A percentile compares a stretch with the other conserved stretches of the same genome.
Conservation (phyloP, 2,329 filamentous ascomycete genomes). For the Nemania sp. region DNA sequence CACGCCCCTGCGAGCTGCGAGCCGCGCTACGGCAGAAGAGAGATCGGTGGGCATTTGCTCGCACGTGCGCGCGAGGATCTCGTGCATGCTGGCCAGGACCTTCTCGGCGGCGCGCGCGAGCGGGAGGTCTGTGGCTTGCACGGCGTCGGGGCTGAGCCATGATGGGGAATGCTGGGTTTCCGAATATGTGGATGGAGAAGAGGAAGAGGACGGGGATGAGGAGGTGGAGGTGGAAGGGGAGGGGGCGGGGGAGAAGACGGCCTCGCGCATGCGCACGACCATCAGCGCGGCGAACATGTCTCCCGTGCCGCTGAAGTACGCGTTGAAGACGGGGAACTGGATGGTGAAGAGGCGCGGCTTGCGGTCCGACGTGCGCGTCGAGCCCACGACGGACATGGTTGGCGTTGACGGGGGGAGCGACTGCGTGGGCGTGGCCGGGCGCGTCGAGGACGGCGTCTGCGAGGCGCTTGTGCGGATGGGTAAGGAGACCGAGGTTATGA, state of each 20-base stretch:
- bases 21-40: constrained; percentile 47
- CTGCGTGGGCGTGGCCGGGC: constrained; percentile 40
- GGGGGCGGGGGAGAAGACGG: constrained; percentile 49
- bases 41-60: constrained; percentile 61
- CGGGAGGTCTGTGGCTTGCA: constrained; percentile 71
- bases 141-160: constrained; percentile 78
- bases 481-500: constrained; percentile 88
- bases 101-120: constrained; percentile 82
- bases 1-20: constrained; percentile 28
- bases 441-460: constrained; percentile 69
- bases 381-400: constrained; percentile 68
- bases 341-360: constrained; percentile 84
- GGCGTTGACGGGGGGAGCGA: constrained; percentile 48
- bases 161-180: constrained; percentile 56
- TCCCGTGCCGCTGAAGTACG: constrained; percentile 94
- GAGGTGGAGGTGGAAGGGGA: constrained; percentile 26
- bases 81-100: constrained; percentile 91
- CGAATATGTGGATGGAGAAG: constrained; percentile 28
- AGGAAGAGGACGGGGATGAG: neutral
- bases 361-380: constrained; percentile 63
- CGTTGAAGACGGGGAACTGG: constrained; percentile 82
- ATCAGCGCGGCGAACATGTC: constrained; percentile 98
- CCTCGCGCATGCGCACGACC: constrained; percentile 84
- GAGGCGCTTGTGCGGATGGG: constrained; percentile 53
- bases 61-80: constrained; percentile 72